Evolutionary conservation across 345 rosid genomes (phyloP), one percentile per base, ranked within the genome.

Genomic region (Melastoma malabathricum): DNA sequence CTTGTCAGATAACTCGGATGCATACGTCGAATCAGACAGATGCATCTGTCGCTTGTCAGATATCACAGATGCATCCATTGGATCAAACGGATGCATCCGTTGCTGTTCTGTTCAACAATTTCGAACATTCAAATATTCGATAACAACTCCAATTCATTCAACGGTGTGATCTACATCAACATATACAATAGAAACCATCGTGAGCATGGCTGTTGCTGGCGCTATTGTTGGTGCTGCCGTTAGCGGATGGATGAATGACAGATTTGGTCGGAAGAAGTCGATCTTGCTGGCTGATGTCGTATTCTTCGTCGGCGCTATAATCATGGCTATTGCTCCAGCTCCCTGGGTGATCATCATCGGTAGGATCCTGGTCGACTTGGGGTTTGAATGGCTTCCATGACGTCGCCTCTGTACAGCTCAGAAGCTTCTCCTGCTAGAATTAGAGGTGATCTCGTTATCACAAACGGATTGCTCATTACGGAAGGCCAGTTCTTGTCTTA

Each of bases 351-450:
- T 87, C 47, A 72, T 87, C 46, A 0, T 84, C 1, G 98, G 96
- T 5, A 80, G 96, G 60, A 43, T 84, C 53, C 72, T 92, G 4
- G 89, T 87, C 13, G 98, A 96, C 4, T 62, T 87, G 2, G 98
- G 98, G 6, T 95, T 87, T 2, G 96, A 46, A 87, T 81, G 93
- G 98, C 95, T 45, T 92, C 98, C 55, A 87, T 92, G 96, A 84
- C 95, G 0, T 55, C 98, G 0, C 96, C 98, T 20, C 92, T 92
- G 22, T 92, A 92, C 52, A 92, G 87, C 44, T 87, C 98, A 0
- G 95, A 92, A 59, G 78, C 87, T n/a, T 92, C 98, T n/a, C 98
- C 98, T 18, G 93, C 95, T 4, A 79, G 69, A 62, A 87, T 2
- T 34, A 70, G 12, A 12, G 95, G 97, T 44, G 97, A 87, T 29